phyloP scores from a whole-genome alignment of 208 protist genomes.

The Leishmania lainsoni region DNA sequence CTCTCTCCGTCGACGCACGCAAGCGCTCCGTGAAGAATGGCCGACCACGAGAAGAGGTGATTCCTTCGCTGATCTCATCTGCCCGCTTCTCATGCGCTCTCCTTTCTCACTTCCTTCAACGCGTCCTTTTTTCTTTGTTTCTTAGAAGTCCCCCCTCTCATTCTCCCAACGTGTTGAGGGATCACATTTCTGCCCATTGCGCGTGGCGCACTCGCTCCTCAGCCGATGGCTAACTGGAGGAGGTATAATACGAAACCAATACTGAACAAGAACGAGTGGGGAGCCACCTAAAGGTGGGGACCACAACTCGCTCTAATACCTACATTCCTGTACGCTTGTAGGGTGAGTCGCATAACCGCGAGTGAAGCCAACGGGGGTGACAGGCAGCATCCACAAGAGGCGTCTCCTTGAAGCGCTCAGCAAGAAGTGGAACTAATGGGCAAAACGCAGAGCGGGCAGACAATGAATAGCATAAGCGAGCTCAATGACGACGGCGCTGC shows the following conservation, averaged over 20 bases:
- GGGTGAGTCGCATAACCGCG: background rate
- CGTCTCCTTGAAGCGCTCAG: background rate
- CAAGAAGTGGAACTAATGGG: background rate
- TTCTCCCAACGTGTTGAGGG: background rate
- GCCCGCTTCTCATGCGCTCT: too few species aligned
- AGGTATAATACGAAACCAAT: background rate
- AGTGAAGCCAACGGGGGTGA: background rate
- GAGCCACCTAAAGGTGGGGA: background rate
- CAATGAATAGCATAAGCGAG: background rate
- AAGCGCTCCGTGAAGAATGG: too few species aligned
- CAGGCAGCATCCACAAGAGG: background rate
- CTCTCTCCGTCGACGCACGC: too few species aligned
- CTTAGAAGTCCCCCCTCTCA: background rate
- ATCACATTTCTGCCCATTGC: background rate
- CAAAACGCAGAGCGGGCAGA: background rate
- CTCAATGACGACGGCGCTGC: background rate
- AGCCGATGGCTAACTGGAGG: background rate
- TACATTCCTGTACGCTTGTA: background rate
- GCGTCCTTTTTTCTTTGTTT: too few species aligned
- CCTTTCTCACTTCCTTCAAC: too few species aligned
- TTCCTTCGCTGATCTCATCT: too few species aligned
- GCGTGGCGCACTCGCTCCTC: background rate
- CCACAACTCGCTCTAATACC: background rate
- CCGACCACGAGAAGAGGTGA: too few species aligned
- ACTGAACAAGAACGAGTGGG: background rate